phyloP scores from a whole-genome alignment of 129 eudicot species.

The Lactuca sativa region DNA sequence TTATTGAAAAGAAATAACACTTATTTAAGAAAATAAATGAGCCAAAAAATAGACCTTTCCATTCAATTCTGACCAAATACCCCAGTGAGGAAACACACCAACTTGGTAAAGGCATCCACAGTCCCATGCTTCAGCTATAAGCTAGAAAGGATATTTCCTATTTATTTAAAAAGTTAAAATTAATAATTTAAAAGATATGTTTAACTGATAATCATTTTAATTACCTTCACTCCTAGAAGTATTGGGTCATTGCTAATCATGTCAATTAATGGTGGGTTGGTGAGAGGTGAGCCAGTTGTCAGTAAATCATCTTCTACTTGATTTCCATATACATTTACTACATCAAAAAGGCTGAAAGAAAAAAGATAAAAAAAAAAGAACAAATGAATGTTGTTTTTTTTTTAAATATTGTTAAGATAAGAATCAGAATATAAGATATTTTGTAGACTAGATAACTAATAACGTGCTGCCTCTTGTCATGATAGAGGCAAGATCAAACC shows the following conservation, averaged over 20 bases:
- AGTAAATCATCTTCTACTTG: slow-evolving; percentile 52
- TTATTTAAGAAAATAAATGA: neutral
- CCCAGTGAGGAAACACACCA: slow-evolving; percentile 96
- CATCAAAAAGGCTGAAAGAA: slow-evolving; percentile 74
- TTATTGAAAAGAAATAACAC: neutral
- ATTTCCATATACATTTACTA: slow-evolving; percentile 79
- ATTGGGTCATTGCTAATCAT: slow-evolving; percentile 96
- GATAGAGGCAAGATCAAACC: slow-evolving; percentile 99
- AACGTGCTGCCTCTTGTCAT: slow-evolving; percentile 97
- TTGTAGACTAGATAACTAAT: slow-evolving; percentile 1
- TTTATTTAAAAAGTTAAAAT: neutral
- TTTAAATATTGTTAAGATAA: slow-evolving; percentile 11
- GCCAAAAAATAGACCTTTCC: slow-evolving; percentile 68
- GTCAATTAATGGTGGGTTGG: slow-evolving; percentile 87
- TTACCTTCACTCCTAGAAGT: slow-evolving; percentile 82
- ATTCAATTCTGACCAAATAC: slow-evolving; percentile 99
- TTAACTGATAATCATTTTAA: neutral
- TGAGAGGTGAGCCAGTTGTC: slow-evolving; percentile 89
- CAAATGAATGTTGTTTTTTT: slow-evolving; percentile 19
- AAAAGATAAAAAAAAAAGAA: slow-evolving; percentile 6
- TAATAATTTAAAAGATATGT: slow-evolving; percentile 8
- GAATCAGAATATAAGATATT: slow-evolving; percentile 13
- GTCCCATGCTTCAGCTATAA: slow-evolving; percentile 99
- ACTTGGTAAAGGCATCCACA: slow-evolving; percentile 99
- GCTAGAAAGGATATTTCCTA: slow-evolving; percentile 37